phyloP scores from a whole-genome alignment of 106 monocot genomes.

The Dendrobium chrysotoxum region DNA sequence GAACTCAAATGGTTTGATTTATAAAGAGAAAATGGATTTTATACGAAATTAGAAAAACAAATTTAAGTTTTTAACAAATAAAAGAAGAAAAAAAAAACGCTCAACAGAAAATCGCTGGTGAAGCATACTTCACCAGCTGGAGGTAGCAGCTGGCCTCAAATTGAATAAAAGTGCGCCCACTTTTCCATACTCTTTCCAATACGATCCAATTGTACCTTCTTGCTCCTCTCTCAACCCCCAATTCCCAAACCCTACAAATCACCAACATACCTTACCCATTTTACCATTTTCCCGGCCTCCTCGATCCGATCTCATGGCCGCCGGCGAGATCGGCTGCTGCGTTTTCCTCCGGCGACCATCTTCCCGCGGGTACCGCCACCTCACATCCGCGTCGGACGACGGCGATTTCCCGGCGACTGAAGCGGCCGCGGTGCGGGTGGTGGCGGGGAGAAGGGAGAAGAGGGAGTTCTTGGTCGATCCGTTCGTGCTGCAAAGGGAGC shows the following conservation, averaged over 20 bases:
- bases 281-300: neutral
- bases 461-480: constrained; percentile 61
- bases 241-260: no score
- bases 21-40: no score
- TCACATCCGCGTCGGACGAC: constrained; percentile 11
- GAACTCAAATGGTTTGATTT: no score
- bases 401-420: neutral
- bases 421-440: constrained; percentile 39
- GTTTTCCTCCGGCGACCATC: constrained; percentile 43
- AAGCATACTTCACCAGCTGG: neutral
- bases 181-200: no score
- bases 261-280: no score
- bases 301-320: neutral
- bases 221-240: no score
- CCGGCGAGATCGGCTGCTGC: constrained; percentile 34
- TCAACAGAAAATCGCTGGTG: neutral
- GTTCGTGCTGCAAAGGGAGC: constrained; percentile 46
- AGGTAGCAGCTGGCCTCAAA: neutral
- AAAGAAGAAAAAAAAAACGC: no score
- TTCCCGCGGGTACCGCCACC: constrained; percentile 41
- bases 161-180: no score
- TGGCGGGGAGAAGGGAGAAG: constrained; percentile 72
- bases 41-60: no score
- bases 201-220: no score
- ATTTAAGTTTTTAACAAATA: no score